Evolutionary conservation across 768 basidiomycete genomes (phyloP), one percentile per base, ranked within the genome.

Genomic region (Suillus weaverae): DNA sequence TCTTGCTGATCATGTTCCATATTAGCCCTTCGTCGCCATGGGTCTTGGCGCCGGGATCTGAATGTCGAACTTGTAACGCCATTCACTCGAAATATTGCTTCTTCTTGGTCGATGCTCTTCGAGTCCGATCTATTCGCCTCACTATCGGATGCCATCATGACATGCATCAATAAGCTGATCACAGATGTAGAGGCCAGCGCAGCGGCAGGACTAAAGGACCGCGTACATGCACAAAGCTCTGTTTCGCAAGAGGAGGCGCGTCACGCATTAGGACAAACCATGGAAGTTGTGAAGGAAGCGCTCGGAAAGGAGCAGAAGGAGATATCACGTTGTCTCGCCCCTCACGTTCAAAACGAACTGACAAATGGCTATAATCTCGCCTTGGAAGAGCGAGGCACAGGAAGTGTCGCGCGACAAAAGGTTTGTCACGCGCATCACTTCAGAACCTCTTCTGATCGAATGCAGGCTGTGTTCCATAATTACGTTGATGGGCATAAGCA

Each of bases 351-450:
- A 66, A 70, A 71, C 11, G 81, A 84, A 67, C 77, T 88, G 13
- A 32, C 76, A 11, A 80, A 83, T 8, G 86, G 84, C 0, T 89
- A 89, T 69, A 72, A 84, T 60, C 74, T 66, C 2, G 86, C 87
- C 0, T 83, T 86, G 82, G 74, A 80, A 60, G 85, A 88, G 67
- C 71, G 80, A 46, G 88, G 87, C 2, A 76, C 43, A 20, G 87
- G 87, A 11, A 85, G 84, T 63, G 86, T 88, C 5, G 83, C 82
- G 5, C 79, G 86, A 13, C 87, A 88, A 74, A 88, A 86, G 81
- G 86, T 85, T 51, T 32, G 66, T 56, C 59, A 30, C n/a, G 9
- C 4, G 44, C 33, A 10, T 50, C 41, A n/a, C 61, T 56, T 22
- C 60, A 48, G 60, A 33, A 20, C 57, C 51, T 57, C 16, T 61